phyloP scores from a whole-genome alignment of 78 protist genomes.

The Mantamonas sphyraenae region DNA sequence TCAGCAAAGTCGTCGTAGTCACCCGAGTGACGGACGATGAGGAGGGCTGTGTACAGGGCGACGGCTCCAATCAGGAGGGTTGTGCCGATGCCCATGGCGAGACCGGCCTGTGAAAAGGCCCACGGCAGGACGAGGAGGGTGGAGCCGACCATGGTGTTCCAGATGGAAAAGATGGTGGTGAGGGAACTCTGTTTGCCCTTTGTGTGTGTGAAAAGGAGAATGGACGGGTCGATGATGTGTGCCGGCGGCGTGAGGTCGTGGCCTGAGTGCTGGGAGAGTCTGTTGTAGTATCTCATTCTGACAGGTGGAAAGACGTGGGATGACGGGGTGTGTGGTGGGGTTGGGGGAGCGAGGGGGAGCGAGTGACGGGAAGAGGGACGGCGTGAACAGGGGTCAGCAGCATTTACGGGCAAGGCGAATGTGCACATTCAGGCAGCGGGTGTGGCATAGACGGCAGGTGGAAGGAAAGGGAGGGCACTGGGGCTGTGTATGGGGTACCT shows the following conservation, averaged over 20 bases:
- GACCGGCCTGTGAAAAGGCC: conserved; percentile 35
- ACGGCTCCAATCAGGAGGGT: background rate
- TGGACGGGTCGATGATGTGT: background rate
- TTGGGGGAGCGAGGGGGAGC: no score
- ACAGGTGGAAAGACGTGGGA: no score
- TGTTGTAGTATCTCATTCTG: background rate
- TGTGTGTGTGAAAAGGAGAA: background rate
- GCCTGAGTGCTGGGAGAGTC: background rate
- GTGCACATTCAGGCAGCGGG: no score
- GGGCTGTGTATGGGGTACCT: no score
- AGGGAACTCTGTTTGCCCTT: background rate
- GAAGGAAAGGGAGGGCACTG: no score
- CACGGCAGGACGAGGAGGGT: conserved; percentile 40
- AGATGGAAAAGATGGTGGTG: conserved; percentile 28
- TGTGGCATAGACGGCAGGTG: no score
- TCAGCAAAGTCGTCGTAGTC: conserved; percentile 24
- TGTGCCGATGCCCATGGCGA: background rate
- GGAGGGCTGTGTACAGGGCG: conserved; percentile 14
- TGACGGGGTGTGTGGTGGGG: no score
- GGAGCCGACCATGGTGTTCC: conserved; percentile 45
- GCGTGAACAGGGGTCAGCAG: no score
- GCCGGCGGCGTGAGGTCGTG: background rate
- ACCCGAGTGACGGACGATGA: background rate
- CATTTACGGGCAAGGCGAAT: no score
- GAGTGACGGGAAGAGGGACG: no score